Percentiles rank a stretch among this genome's conserved stretches.
phyloP scores from a whole-genome alignment of 148 eudicot species.

The Polygonum maritimum region DNA sequence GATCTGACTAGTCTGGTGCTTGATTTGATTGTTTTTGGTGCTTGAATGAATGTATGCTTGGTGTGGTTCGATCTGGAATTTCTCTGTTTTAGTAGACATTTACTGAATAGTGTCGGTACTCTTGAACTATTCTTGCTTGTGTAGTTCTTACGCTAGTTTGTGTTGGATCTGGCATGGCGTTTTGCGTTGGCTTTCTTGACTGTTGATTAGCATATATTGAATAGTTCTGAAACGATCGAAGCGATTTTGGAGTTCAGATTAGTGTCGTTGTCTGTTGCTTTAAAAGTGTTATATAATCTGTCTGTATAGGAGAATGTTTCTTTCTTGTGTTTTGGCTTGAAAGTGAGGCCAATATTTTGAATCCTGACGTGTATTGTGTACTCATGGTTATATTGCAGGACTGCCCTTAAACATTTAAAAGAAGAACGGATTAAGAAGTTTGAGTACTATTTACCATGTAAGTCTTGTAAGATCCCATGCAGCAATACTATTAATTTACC shows the following conservation, averaged over 20 bases:
- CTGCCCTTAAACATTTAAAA: constrained; percentile 72
- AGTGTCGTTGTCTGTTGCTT: not conserved
- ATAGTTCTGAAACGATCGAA: too few relatives aligned
- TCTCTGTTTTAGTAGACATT: too few relatives aligned
- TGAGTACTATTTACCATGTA: constrained; percentile 93
- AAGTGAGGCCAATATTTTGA: not conserved
- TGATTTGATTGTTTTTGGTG: too few relatives aligned
- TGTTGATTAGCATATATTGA: too few relatives aligned
- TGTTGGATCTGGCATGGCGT: too few relatives aligned
- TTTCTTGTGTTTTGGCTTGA: not conserved
- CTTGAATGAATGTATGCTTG: too few relatives aligned
- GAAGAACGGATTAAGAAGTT: constrained; percentile 80
- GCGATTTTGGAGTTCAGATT: not conserved
- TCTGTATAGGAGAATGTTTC: not conserved
- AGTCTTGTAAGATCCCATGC: constrained; percentile 51
- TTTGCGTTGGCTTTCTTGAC: too few relatives aligned
- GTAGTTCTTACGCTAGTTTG: too few relatives aligned
- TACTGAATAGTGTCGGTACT: too few relatives aligned
- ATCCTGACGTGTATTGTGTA: not conserved
- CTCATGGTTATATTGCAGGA: constrained; percentile 38
- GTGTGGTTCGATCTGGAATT: too few relatives aligned
- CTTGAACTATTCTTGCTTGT: too few relatives aligned
- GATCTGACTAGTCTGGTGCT: too few relatives aligned
- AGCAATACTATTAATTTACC: not conserved
- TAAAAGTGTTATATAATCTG: not conserved